A percentile compares a stretch with the other conserved stretches of the same genome.
These are phyloP conservation scores for Basidiobolus meristosporus DNA, from an alignment of 371 early-diverging fungal genomes.

Conservation along the genomic window DNA sequence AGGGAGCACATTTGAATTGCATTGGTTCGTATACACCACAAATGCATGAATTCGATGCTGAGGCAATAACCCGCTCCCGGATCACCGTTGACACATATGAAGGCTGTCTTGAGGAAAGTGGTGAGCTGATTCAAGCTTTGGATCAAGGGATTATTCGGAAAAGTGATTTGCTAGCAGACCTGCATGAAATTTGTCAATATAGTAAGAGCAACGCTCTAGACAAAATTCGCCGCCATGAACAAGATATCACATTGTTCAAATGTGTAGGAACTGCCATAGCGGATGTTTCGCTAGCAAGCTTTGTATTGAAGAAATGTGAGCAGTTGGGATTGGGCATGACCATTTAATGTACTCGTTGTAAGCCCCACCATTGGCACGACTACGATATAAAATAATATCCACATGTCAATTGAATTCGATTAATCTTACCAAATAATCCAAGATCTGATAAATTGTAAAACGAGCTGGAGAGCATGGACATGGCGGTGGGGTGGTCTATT, in stretches of 20 bases:
- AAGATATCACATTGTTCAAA: conserved; percentile 28
- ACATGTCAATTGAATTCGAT: too few relatives aligned
- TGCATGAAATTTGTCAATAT: conserved; percentile 3
- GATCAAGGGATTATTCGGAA: conserved; percentile 15
- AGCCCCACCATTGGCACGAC: too few relatives aligned
- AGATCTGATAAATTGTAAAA: too few relatives aligned
- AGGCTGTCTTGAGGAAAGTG: conserved; percentile 28
- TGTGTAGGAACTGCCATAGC: conserved; percentile 40
- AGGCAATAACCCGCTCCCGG: conserved; percentile 13
- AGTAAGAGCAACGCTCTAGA: neutral
- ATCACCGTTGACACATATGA: conserved; percentile 26
- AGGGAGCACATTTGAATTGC: conserved; percentile 29
- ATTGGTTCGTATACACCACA: conserved; percentile 31
- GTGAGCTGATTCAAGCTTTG: conserved; percentile 26
- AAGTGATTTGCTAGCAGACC: conserved; percentile 15
- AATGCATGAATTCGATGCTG: conserved; percentile 37
- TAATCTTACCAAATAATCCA: too few relatives aligned
- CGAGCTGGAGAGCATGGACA: too few relatives aligned
- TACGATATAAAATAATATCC: too few relatives aligned
- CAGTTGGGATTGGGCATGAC: too few relatives aligned
- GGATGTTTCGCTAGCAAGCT: conserved; percentile 24
- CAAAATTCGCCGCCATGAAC: conserved; percentile 1
- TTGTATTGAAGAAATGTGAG: too few relatives aligned
- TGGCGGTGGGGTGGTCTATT: too few relatives aligned
- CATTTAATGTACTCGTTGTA: too few relatives aligned